These are phyloP conservation scores for Botrytis cinerea DNA, from an alignment of 2,329 filamentous ascomycete species.

Conservation along the genomic window DNA sequence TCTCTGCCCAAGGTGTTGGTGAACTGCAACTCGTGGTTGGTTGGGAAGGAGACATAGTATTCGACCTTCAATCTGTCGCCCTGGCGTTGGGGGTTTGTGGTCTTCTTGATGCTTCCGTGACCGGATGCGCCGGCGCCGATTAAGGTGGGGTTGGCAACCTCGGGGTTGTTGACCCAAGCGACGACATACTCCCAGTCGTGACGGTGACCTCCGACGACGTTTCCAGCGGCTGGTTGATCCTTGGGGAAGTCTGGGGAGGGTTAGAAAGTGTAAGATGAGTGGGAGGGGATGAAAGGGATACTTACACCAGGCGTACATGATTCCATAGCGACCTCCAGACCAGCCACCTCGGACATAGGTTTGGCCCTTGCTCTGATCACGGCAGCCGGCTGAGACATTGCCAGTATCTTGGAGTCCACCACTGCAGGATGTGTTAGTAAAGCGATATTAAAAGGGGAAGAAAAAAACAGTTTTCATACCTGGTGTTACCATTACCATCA, in stretches of 20 bases:
- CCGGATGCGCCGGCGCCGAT: not conserved
- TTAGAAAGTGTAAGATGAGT: not conserved
- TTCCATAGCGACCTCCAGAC: not conserved
- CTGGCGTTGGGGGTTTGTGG: not conserved
- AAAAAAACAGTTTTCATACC: not conserved
- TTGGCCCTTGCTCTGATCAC: not conserved
- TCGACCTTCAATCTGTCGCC: not conserved
- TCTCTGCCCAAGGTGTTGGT: not conserved
- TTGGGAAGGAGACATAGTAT: not conserved
- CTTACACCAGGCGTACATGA: conserved; percentile 9
- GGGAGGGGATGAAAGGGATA: no score
- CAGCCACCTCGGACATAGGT: conserved; percentile 9
- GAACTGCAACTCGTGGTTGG: conserved; percentile 1
- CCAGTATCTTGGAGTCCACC: conserved; percentile 5
- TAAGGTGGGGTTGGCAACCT: not conserved
- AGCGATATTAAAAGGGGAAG: not conserved
- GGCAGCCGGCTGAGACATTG: not conserved
- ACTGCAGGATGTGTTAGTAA: not conserved
- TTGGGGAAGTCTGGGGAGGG: not conserved
- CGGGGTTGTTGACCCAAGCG: not conserved
- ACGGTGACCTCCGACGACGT: not conserved
- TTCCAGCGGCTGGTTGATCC: not conserved
- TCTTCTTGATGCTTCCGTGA: not conserved
- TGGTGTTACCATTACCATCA: not conserved
- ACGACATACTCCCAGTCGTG: not conserved